Evolutionary conservation across 345 rosid species (phyloP), one percentile per base, ranked within the genome.

Genomic region (Lumnitzera littorea): DNA sequence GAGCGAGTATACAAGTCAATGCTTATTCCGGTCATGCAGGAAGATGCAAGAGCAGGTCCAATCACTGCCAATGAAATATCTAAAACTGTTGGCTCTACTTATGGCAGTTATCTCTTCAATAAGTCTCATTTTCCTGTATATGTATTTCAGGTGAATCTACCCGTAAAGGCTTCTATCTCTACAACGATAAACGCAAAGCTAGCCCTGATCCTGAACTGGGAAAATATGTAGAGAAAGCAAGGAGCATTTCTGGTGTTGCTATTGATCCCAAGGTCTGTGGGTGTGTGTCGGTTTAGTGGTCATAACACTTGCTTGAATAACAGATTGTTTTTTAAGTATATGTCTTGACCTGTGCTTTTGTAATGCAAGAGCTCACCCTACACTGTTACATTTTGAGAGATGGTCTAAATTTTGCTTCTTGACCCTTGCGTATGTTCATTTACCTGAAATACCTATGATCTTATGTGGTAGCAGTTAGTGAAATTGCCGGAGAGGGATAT

Each of bases 41-140:
- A 94, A 78, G 99, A 94, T 72, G 91, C 84, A 75, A 84, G 99
- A 84, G 79, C 80, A 51, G 99, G 99, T 90, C 67, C 43, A 58
- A 41, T 55, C 10, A 53, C 43, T 60, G 61, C 14, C 20, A 25
- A 8, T 52, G 16, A 41, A 17, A 46, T 16, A 48, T 50, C 62
- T 58, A 13, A 46, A 46, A 41, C 2, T 48, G 24, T 58, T 36
- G 43, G 43, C 53, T 16, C 15, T 62, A 27, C 3, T 50, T 23
- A 51, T 10, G 16, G 17, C 17, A 50, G n/a, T 27, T 41, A 20
- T 58, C 31, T 52, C 51, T 51, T 53, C 24, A 20, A 20, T 29
- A 27, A 4, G 16, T 13, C 24, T 24, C 14, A 31, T 24, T 63
- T 20, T 56, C 56, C 59, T 10, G 49, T 71, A 24, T 43, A 43